Base-by-base conservation (phyloP, 371 early-diverging fungal genomes). In the Mucor circinelloides region DNA sequence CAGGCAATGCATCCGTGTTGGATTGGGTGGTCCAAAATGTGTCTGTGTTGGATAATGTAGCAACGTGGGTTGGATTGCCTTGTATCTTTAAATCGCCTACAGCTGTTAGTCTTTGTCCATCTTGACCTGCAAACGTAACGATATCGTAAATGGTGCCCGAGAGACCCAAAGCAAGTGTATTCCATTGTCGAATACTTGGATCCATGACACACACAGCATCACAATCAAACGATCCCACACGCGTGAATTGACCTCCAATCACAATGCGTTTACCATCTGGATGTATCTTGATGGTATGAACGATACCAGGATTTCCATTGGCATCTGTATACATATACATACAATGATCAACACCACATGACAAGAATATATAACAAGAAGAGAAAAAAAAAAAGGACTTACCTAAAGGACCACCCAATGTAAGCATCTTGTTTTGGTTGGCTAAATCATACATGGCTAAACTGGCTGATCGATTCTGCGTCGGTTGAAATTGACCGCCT, bases 171-270 rank as follows among this genome's bases (percentile, higher is more conserved):
- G 75, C 83, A 1, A 79, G 59, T 19, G 69, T 73, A n/a, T 70
- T 73, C 83, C 83, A 83, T 58, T 83, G 80, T 25, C 67, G 55
- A 7, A 40, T 72, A 0, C 2, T 58, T 6, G 70, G 66, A 54
- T 75, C 73, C 27, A 83, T 66, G 2, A 66, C 48, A 54, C 89
- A 89, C 3, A 89, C 63, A 15, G 68, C 56, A 21, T 74, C 57
- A 23, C 89, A 89, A 2, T 56, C 60, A 19, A 86, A 66, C 1
- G 66, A 72, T 0, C 86, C 88, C 13, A 81, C 77, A 0, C 74
- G 79, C 1, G 74, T 69, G 58, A 89, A 89, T 34, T 76, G 75
- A 5, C 89, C 89, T 27, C 78, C 88, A 12, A 89, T 70, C 25
- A 86, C 56, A 6, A 87, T 59, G 10, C 54, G 48, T 8, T 60